A percentile compares a stretch with the other conserved stretches of the same genome.
Conservation (phyloP, 495 filamentous ascomycete genomes). For the Pseudoneurospora amorphoporcata region DNA sequence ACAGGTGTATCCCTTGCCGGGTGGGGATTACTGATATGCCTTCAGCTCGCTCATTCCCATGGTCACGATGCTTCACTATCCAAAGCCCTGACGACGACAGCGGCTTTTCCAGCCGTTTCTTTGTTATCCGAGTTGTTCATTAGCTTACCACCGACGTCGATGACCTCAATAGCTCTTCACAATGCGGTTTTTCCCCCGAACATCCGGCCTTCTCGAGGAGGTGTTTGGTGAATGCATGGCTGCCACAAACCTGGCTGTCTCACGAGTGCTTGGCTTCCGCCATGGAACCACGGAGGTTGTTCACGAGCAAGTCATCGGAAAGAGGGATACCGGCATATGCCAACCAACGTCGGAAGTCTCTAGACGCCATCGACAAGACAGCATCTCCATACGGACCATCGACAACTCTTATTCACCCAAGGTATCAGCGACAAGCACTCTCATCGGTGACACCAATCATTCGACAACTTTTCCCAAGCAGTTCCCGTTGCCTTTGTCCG, state of each 20-base stretch:
- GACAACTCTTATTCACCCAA: neutral
- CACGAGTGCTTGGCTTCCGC: neutral
- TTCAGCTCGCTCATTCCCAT: neutral
- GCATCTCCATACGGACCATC: neutral
- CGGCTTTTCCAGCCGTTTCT: neutral
- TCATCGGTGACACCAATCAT: neutral
- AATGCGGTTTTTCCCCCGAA: neutral
- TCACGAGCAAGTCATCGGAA: neutral
- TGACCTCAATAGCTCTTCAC: neutral
- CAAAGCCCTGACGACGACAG: neutral
- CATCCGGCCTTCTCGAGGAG: neutral
- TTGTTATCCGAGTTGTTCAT: neutral
- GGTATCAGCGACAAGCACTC: neutral
- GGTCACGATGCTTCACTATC: neutral
- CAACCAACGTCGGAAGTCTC: neutral
- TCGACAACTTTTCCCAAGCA: neutral
- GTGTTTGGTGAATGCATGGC: neutral
- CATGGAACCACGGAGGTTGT: neutral
- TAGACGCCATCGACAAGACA: neutral
- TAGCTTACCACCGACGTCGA: neutral
- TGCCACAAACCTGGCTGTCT: neutral
- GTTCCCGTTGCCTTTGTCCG: neutral
- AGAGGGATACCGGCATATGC: neutral
- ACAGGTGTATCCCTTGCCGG: neutral
- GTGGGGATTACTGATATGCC: neutral